Evolutionary conservation across 306 rosid genomes (phyloP).

Genomic region (Carpinus fangiana): DNA sequence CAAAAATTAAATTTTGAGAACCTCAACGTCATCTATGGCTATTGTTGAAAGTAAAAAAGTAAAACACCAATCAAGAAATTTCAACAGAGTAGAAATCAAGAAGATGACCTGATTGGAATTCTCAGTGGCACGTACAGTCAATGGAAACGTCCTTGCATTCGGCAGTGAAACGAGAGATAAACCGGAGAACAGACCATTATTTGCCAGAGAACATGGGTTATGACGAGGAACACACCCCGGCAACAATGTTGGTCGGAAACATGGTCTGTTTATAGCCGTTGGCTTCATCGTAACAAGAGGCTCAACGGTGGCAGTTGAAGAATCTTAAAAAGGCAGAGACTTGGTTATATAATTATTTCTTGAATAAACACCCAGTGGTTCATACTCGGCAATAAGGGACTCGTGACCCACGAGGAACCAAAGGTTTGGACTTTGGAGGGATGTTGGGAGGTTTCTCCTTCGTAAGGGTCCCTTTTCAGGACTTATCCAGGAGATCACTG

Average conservation of each 20-base stretch:
- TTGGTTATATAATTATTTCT: neutral
- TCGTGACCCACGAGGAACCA: neutral
- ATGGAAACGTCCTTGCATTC: neutral
- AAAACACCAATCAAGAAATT: neutral
- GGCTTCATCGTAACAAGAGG: neutral
- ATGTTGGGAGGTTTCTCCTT: no score
- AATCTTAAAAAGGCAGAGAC: neutral
- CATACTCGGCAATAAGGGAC: neutral
- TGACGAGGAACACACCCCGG: neutral
- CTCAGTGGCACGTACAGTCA: neutral
- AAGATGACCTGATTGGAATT: conserved; percentile 2
- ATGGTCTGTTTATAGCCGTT: neutral
- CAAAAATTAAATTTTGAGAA: neutral
- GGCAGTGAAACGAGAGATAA: neutral
- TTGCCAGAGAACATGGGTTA: neutral
- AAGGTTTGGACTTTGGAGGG: neutral
- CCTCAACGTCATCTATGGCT: neutral
- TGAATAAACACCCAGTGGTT: neutral
- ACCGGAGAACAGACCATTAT: neutral
- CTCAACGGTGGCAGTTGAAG: neutral
- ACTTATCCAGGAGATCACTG: neutral
- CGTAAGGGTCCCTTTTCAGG: neutral
- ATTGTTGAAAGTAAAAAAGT: neutral
- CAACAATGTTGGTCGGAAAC: neutral
- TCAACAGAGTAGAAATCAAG: neutral